These are phyloP conservation scores for Lasiosphaeria ovina DNA, from an alignment of 495 filamentous ascomycete species.

Conservation along the genomic window DNA sequence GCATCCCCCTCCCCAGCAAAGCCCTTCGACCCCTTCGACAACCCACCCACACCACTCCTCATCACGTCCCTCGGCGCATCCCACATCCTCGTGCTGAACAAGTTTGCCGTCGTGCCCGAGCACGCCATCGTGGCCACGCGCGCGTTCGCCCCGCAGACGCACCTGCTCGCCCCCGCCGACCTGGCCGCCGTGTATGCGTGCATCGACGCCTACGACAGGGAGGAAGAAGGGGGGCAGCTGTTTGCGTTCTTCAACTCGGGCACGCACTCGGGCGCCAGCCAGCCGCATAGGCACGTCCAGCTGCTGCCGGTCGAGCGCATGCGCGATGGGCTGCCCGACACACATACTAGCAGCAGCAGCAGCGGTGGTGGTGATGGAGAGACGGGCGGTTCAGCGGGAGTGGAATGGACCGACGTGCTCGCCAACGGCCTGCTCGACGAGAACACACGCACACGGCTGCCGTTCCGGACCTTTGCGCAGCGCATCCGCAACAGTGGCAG, in stretches of 20 bases:
- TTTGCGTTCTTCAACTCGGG: constrained; percentile 88
- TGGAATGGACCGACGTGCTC: constrained; percentile 47
- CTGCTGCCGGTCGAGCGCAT: constrained; percentile 70
- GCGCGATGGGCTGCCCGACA: constrained; percentile 46
- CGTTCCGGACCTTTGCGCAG: constrained; percentile 26
- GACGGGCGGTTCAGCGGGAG: constrained; percentile 11
- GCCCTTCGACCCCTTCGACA: constrained; percentile 65
- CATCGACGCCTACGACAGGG: constrained; percentile 58
- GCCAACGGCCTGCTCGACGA: constrained; percentile 44
- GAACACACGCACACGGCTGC: constrained; percentile 8
- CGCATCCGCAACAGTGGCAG: constrained; percentile 5
- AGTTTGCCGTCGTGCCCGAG: constrained; percentile 73
- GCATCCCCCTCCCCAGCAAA: constrained; percentile 2
- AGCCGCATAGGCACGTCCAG: constrained; percentile 78
- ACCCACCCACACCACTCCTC: constrained; percentile 61
- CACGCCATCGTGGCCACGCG: constrained; percentile 79
- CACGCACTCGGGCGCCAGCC: constrained; percentile 70
- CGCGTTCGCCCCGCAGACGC: constrained; percentile 63
- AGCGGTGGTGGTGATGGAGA: no score
- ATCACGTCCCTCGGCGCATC: constrained; percentile 54
- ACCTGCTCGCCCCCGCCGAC: constrained; percentile 64
- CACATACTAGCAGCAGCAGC: no score
- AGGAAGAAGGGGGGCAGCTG: constrained; percentile 36
- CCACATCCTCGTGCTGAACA: constrained; percentile 75
- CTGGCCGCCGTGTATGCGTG: constrained; percentile 64